These are phyloP conservation scores for Calophaca sinica DNA, from an alignment of 306 rosid genomes.

Conservation along the genomic window DNA sequence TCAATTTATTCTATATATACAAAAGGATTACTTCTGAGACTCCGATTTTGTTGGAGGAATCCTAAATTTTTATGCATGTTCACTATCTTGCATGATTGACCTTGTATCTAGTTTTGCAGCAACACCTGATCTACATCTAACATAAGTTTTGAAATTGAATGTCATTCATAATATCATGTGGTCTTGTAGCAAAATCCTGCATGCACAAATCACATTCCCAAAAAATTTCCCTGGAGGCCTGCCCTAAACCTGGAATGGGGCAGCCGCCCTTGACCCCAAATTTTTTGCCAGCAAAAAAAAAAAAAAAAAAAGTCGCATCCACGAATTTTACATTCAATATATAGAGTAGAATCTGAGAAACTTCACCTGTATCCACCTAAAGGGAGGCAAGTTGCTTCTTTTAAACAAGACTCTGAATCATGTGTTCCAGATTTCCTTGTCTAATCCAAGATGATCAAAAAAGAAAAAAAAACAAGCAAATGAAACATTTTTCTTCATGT, in stretches of 20 bases:
- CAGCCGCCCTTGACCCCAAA: neutral
- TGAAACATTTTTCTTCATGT: conserved; percentile 34
- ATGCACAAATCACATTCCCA: conserved; percentile 3
- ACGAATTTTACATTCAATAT: conserved; percentile 1
- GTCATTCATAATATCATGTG: neutral
- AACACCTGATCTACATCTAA: neutral
- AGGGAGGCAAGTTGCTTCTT: conserved; percentile 82
- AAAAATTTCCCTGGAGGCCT: neutral
- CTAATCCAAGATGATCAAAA: conserved; percentile 58
- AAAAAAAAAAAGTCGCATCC: conserved; percentile 12
- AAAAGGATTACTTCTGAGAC: conserved; percentile 12
- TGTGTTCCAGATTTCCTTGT: conserved; percentile 82
- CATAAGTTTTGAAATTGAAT: neutral
- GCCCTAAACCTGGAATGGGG: conserved; percentile 4
- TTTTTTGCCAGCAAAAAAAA: neutral
- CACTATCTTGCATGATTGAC: conserved; percentile 30
- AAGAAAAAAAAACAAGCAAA: conserved; percentile 32
- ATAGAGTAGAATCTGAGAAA: conserved; percentile 45
- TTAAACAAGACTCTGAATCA: conserved; percentile 81
- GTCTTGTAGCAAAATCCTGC: neutral
- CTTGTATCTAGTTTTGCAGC: conserved; percentile 19
- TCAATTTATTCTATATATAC: conserved; percentile 18
- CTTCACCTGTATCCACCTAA: conserved; percentile 98
- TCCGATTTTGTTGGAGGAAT: conserved; percentile 13
- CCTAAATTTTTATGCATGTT: neutral